These are phyloP conservation scores for Leishmania turanica DNA, from an alignment of 208 protist species.

Conservation along the genomic window DNA sequence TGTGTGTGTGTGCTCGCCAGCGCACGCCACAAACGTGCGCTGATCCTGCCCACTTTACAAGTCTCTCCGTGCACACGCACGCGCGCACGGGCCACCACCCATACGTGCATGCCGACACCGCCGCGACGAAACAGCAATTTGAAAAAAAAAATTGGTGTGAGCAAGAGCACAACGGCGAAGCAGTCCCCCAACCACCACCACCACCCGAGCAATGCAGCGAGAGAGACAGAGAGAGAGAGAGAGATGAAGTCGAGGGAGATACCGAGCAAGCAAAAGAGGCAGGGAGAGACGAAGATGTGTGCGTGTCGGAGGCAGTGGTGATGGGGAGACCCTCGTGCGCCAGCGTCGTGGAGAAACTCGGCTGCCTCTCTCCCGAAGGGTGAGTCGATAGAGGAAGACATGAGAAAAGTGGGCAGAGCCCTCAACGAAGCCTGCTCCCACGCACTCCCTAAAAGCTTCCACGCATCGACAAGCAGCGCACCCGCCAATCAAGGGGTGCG, in stretches of 20 bases:
- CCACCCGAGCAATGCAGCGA: neutral
- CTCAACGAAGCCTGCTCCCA: neutral
- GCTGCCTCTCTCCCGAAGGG: neutral
- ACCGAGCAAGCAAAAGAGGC: neutral
- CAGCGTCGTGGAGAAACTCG: neutral
- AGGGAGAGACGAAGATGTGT: neutral
- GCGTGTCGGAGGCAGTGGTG: neutral
- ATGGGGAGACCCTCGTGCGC: neutral
- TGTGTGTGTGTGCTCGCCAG: neutral
- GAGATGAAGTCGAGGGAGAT: neutral
- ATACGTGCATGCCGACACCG: neutral
- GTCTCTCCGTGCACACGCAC: neutral
- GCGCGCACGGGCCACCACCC: neutral
- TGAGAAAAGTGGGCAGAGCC: neutral
- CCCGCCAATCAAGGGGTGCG: neutral
- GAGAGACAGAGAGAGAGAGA: neutral
- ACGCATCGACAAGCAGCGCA: neutral
- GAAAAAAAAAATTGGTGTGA: neutral
- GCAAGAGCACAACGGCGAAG: constrained; percentile 1
- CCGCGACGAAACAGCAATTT: no score
- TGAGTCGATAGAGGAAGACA: neutral
- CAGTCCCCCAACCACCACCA: neutral
- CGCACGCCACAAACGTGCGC: neutral
- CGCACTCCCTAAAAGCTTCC: neutral
- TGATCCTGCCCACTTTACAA: neutral